Evolutionary conservation across 192 early-diverging fungal genomes (phyloP), one percentile per base, ranked within the genome.

Genomic region (Entomortierella parvispora): DNA sequence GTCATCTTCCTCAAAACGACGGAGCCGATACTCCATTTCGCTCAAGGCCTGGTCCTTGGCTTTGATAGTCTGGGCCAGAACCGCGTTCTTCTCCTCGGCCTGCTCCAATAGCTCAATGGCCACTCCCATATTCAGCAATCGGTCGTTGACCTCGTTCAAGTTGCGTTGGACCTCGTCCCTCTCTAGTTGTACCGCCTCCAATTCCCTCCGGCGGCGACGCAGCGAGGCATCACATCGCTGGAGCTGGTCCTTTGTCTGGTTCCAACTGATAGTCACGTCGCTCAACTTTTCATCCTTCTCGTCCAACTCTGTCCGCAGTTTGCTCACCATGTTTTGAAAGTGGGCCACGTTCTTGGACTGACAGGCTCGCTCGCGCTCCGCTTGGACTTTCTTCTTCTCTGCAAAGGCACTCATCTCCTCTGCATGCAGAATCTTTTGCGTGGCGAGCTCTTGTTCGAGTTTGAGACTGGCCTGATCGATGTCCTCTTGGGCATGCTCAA

Each of bases 291-390:
- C 71, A n/a, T 74, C 62, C 0, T 62, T 74, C 1, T 65, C 63
- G 0, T 25, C 29, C 8, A 74, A 44, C 50, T 74, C 71, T 3
- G 18, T 61, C 32, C 65, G 63, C 22, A 74, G 44, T 29, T 62
- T 58, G 12, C 37, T 51, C 32, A 66, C 71, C 63, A 74, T 74
- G 44, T 74, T 60, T 34, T 74, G 71, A 57, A 74, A 74, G 0
- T 65, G 50, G 3, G 48, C 65, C 6, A 74, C 57, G 8, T 54
- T 65, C 3, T 62, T 26, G 10, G n/a, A 43, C 28, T 65, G 62
- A 6, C 62, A 59, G 26, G 63, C 34, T 8, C 71, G 71, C 44
- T 74, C 71, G 1, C 71, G 55, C 25, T 74, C 56, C 8, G 71
- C 71, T 34, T 74, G 71, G 3, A 60, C 4, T 15, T 65, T 60